Evolutionary conservation across 2,329 filamentous ascomycete species (phyloP).

Genomic region (Scopulariopsis brevicaulis): DNA sequence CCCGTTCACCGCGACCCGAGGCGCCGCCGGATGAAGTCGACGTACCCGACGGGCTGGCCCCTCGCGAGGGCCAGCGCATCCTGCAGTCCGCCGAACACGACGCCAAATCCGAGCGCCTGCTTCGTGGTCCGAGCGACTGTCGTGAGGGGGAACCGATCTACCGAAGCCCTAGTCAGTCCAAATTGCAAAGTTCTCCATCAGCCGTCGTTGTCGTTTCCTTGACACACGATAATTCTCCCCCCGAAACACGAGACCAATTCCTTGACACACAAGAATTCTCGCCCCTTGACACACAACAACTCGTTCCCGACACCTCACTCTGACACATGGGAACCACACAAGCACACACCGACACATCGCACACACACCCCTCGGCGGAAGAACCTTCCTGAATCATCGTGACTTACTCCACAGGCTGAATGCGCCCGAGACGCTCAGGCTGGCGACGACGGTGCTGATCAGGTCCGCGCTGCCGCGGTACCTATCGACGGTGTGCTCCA

Average conservation of each 20-base stretch:
- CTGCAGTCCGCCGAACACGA: slow-evolving; percentile 72
- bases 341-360: too few species aligned
- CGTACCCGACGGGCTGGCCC: slow-evolving; percentile 63
- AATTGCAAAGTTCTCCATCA: not conserved
- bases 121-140: slow-evolving; percentile 69
- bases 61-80: slow-evolving; percentile 59
- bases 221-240: not conserved
- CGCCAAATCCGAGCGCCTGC: slow-evolving; percentile 65
- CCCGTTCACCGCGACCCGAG: not conserved
- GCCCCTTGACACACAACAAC: not conserved
- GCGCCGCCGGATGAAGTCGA: slow-evolving; percentile 31
- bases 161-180: slow-evolving; percentile 3
- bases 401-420: slow-evolving; percentile 77
- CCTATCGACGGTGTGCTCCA: slow-evolving; percentile 78
- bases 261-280: not conserved
- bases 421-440: slow-evolving; percentile 69
- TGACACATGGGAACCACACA: too few species aligned
- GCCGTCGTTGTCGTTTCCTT: not conserved
- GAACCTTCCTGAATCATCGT: not conserved
- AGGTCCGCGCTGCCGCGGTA: slow-evolving; percentile 62
- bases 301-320: too few species aligned
- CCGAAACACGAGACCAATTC: too few species aligned
- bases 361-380: not conserved
- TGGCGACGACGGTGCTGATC: slow-evolving; percentile 70
- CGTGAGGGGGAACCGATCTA: slow-evolving; percentile 69